Evolutionary conservation across 495 filamentous ascomycete species (phyloP).

Genomic region (Sabuloglossum arenarium): DNA sequence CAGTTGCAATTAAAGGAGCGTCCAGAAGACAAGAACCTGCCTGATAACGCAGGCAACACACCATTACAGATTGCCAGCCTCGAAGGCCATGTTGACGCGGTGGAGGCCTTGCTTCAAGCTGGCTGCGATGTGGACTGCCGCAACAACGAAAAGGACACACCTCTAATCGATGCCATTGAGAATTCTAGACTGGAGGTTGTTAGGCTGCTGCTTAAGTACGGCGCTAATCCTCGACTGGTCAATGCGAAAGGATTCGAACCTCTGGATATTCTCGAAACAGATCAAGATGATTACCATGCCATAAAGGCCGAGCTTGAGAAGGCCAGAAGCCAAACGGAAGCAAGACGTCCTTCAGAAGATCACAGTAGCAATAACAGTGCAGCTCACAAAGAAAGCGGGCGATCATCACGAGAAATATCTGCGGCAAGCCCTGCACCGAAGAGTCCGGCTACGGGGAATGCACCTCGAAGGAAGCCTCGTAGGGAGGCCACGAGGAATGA

Average conservation of each 20-base stretch:
- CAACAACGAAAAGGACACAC: slow-evolving; percentile 73
- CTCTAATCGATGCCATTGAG: slow-evolving; percentile 85
- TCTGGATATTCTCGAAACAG: slow-evolving; percentile 54
- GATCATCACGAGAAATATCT: slow-evolving; percentile 42
- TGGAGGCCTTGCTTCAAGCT: slow-evolving; percentile 55
- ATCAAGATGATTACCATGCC: slow-evolving; percentile 41
- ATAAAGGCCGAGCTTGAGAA: slow-evolving; percentile 26
- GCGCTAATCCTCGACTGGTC: slow-evolving; percentile 70
- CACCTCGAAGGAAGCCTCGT: slow-evolving; percentile 29
- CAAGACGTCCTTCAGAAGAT: slow-evolving; percentile 14
- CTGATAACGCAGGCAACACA: slow-evolving; percentile 85
- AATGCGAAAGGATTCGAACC: slow-evolving; percentile 79
- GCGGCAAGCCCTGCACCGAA: slow-evolving; percentile 40
- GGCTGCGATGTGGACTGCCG: slow-evolving; percentile 68
- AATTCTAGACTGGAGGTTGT: slow-evolving; percentile 88
- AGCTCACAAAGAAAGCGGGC: slow-evolving; percentile 16
- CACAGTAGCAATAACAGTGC: slow-evolving; percentile 23
- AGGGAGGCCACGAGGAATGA: slow-evolving; percentile 40
- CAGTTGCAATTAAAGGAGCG: slow-evolving; percentile 49
- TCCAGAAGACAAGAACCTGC: slow-evolving; percentile 67
- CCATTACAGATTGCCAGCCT: slow-evolving; percentile 82
- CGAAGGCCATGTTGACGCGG: slow-evolving; percentile 62
- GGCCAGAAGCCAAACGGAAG: slow-evolving; percentile 16
- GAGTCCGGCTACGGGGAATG: slow-evolving; percentile 10
- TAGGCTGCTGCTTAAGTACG: slow-evolving; percentile 58